phyloP scores from a whole-genome alignment of 768 basidiomycete species.

The Amyloporia xantha region DNA sequence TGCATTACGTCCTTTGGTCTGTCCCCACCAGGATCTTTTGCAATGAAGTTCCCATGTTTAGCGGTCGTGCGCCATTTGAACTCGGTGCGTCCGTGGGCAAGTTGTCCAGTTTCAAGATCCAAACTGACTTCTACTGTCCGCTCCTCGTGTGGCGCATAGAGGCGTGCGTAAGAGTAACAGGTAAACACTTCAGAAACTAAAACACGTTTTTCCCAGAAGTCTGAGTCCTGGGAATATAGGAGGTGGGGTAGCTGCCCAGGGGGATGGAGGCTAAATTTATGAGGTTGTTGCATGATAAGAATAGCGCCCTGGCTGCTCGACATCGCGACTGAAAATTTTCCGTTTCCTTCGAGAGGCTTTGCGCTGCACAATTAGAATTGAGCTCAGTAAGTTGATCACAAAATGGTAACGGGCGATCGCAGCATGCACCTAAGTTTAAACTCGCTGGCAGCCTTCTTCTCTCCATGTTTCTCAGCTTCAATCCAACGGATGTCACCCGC shows the following conservation, averaged over 20 bases:
- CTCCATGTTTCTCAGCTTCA: neutral
- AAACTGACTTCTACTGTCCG: neutral
- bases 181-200: constrained; percentile 1
- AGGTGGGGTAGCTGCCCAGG: neutral
- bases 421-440: too few species aligned
- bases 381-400: too few species aligned
- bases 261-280: neutral
- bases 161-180: constrained; percentile 2
- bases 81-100: neutral
- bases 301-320: constrained; percentile 2
- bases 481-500: constrained; percentile 2
- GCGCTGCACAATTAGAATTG: neutral
- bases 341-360: neutral
- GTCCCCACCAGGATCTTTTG: neutral
- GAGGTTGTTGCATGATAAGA: constrained; percentile 1
- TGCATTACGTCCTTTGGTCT: neutral
- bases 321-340: neutral
- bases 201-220: neutral
- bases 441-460: too few species aligned
- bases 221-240: neutral
- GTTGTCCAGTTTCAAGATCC: neutral
- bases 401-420: too few species aligned
- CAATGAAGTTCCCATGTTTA: constrained; percentile 1
- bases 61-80: neutral
- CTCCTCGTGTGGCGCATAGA: neutral